Base-by-base conservation (phyloP, 495 filamentous ascomycete species). In the Aspergillus heteromorphus region DNA sequence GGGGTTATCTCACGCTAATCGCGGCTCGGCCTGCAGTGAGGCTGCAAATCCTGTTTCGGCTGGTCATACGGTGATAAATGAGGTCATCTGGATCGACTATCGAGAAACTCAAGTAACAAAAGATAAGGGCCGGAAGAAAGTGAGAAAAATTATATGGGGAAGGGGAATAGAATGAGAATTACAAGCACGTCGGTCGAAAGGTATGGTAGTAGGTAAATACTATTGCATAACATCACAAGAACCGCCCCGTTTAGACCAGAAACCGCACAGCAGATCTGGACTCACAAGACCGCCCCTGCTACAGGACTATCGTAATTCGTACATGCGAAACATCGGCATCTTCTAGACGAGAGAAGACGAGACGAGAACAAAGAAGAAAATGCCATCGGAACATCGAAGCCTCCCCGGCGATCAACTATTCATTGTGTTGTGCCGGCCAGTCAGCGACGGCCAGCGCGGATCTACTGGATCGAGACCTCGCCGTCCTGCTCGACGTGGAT, bases 401-500 rank as follows among this genome's bases (percentile, higher is more conserved):
- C 8, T 49, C 17, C 48, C 18, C 19, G 25, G 9, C 18, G 21
- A 49, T 48, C 17, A 36, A 40, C 45, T 29, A 27, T 20, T 45
- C 49, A 6, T 51, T 30, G 21, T 30, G 19, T 29, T 27, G 42
- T 23, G 17, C 23, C 13, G 30, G 7, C 8, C 47, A n/a, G 10
- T 11, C 2, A 21, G 7, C 38, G 45, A 2, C 6, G 8, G 13
- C 13, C 31, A 14, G 13, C 31, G 31, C 13, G 14, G 5, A 36
- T 40, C 13, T 31, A 16, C 11, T 52, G 58, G 61, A 91, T 77
- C 93, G 87, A 13, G 16, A 95, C 82, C 57, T 83, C 81, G 6
- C 70, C 67, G 67, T 96, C 89, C 57, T 66, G 53, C 76, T 97
- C 92, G 27, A 95, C 85, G 31, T 88, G 78, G 64, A 96, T 75